Percentiles rank a stretch among this genome's conserved stretches.
phyloP scores from a whole-genome alignment of 306 rosid genomes.

The Glycine latifolia region DNA sequence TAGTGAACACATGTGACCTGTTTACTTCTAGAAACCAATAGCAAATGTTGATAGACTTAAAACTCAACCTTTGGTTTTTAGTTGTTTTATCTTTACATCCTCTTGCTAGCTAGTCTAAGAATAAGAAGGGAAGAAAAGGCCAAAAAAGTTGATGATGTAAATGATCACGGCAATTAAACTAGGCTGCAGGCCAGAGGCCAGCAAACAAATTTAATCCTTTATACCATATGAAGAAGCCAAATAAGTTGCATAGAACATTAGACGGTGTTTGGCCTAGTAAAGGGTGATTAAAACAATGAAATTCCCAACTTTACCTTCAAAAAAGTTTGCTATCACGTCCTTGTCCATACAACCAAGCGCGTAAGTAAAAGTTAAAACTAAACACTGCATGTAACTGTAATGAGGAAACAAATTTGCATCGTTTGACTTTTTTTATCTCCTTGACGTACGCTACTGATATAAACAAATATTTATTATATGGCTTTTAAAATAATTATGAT shows the following conservation, averaged over 20 bases:
- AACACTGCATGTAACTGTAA: no score
- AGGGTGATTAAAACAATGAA: slow-evolving; percentile 21
- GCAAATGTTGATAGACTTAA: no score
- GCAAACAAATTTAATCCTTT: neutral
- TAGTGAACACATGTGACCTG: no score
- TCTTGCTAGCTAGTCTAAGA: neutral
- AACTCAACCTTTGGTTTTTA: no score
- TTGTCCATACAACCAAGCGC: neutral
- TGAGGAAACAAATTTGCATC: no score
- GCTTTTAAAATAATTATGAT: no score
- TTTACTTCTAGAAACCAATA: no score
- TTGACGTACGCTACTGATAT: no score
- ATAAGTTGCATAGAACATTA: slow-evolving; percentile 29
- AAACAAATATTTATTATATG: no score
- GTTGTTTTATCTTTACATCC: no score
- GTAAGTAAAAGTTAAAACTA: neutral
- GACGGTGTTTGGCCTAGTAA: neutral
- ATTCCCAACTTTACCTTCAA: neutral
- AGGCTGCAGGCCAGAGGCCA: neutral
- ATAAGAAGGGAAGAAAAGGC: neutral
- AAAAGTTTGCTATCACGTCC: neutral
- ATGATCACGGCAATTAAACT: neutral
- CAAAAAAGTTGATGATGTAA: neutral
- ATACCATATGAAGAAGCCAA: slow-evolving; percentile 33
- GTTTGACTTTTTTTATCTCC: no score